Evolutionary conservation across 2,329 filamentous ascomycete species (phyloP).

Genomic region (Ceratocystis destructans): DNA sequence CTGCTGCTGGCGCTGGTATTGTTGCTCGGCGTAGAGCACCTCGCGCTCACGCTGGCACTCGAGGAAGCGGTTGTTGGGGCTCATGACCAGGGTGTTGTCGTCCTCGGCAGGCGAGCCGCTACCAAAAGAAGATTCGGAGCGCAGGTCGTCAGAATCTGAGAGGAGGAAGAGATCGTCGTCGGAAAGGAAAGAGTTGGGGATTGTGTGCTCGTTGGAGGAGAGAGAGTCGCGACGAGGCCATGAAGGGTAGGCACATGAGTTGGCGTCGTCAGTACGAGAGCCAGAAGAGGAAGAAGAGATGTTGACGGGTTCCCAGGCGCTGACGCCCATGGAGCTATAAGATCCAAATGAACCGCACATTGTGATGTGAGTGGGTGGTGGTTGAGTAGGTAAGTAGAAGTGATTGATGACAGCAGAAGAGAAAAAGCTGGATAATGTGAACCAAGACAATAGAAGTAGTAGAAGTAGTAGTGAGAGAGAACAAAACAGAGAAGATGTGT

Average conservation of each 20-base stretch:
- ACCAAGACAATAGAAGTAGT: not conserved
- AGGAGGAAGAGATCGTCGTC: slow-evolving; percentile 20
- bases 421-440: not conserved
- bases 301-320: slow-evolving; percentile 32
- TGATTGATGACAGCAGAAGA: not conserved
- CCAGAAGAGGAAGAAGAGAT: slow-evolving; percentile 31
- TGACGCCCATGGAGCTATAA: slow-evolving; percentile 38
- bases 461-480: not conserved
- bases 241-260: slow-evolving; percentile 43
- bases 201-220: slow-evolving; percentile 26
- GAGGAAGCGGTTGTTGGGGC: slow-evolving; percentile 11
- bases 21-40: slow-evolving; percentile 25
- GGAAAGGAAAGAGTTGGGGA: slow-evolving; percentile 23
- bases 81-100: slow-evolving; percentile 5
- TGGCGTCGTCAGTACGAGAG: slow-evolving; percentile 30
- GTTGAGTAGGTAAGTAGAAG: not conserved
- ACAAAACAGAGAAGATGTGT: not conserved
- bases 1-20: slow-evolving; percentile 30
- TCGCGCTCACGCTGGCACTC: slow-evolving; percentile 16
- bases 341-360: slow-evolving; percentile 41
- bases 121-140: slow-evolving; percentile 10
- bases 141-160: slow-evolving; percentile 1
- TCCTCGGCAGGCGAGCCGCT: slow-evolving; percentile 9
- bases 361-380: slow-evolving; percentile 18
- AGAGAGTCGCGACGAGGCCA: slow-evolving; percentile 45